Conservation (phyloP, 2,329 filamentous ascomycete genomes). For the Calonectria crousiana region DNA sequence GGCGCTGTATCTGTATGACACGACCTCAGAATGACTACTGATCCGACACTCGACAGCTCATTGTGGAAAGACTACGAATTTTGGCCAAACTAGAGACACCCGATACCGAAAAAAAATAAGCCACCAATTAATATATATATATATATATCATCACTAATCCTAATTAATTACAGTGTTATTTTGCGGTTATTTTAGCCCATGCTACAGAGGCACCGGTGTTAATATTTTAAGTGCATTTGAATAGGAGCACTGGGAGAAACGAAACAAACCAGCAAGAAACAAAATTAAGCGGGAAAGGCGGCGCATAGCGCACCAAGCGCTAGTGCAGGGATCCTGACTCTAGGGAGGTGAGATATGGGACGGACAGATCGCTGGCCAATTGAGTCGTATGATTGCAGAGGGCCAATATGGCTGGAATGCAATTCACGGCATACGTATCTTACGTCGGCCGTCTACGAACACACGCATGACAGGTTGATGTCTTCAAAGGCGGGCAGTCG, state of each 20-base stretch:
- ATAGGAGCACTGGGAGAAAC: background rate
- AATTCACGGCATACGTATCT: slow-evolving; percentile 19
- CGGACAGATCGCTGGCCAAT: background rate
- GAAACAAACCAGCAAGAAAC: slow-evolving; percentile 14
- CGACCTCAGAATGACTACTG: background rate
- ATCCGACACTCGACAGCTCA: background rate
- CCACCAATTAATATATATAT: too few species aligned
- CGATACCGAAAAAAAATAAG: too few species aligned
- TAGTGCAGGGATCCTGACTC: slow-evolving; percentile 12
- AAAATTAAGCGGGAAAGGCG: background rate
- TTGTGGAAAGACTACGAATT: background rate
- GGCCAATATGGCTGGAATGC: slow-evolving; percentile 24
- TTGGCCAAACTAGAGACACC: background rate
- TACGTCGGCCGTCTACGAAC: background rate
- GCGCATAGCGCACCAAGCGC: slow-evolving; percentile 3
- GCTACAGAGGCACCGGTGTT: background rate
- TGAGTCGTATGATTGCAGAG: slow-evolving; percentile 18
- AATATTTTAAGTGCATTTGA: background rate
- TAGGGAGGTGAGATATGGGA: slow-evolving; percentile 21
- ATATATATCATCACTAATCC: too few species aligned
- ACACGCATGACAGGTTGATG: slow-evolving; percentile 14
- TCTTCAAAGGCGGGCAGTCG: background rate
- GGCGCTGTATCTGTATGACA: background rate
- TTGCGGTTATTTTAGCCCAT: background rate
- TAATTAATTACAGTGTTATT: background rate